Conservation (phyloP, 2,329 filamentous ascomycete genomes). For the Cercospora sojina region DNA sequence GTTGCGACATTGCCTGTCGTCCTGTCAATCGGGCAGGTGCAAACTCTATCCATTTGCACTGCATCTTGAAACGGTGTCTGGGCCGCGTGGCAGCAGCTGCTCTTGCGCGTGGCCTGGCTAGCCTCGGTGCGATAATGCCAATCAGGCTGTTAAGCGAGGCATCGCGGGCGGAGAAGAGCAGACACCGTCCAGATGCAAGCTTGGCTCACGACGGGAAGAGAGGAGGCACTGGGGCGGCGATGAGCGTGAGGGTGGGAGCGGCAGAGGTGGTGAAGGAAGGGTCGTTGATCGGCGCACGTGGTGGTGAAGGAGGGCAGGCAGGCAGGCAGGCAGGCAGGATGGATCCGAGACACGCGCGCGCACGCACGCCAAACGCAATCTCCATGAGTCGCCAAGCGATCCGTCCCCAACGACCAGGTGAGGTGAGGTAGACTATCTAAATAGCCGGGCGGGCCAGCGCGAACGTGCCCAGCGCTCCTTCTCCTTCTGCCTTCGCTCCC, state of each 20-base stretch:
- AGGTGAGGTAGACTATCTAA: too few species aligned
- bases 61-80: not conserved
- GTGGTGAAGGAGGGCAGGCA: too few species aligned
- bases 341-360: not conserved
- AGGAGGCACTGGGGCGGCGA: not conserved
- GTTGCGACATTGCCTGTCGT: slow-evolving; percentile 2
- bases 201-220: not conserved
- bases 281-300: not conserved
- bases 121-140: not conserved
- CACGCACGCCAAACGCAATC: not conserved
- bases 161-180: not conserved
- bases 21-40: slow-evolving; percentile 12
- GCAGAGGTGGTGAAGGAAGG: not conserved
- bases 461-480: not conserved
- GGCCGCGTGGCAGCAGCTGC: not conserved
- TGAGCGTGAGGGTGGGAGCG: not conserved
- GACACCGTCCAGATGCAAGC: not conserved
- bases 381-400: not conserved
- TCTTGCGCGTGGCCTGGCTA: not conserved
- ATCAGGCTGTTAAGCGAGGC: not conserved
- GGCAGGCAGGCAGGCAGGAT: too few species aligned
- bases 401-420: not conserved
- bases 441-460: not conserved
- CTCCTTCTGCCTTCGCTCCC: not conserved
- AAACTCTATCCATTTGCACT: slow-evolving; percentile 3